A percentile compares a stretch with the other conserved stretches of the same genome.
These are phyloP conservation scores for Smittium culicis DNA, from an alignment of 371 early-diverging fungal species.

Conservation along the genomic window DNA sequence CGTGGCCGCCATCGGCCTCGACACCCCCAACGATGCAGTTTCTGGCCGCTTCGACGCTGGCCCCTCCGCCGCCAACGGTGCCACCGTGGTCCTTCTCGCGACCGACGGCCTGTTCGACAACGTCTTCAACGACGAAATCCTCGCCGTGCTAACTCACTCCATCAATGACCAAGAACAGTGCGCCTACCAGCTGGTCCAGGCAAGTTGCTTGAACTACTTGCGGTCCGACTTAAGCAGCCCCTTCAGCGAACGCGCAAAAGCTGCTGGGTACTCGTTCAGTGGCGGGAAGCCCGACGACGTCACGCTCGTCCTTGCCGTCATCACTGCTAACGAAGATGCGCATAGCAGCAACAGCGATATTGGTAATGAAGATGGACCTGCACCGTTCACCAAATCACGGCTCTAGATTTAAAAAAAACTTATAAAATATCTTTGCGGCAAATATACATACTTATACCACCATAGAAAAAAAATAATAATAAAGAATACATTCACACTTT, in stretches of 20 bases:
- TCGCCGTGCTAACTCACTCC: constrained; percentile 16
- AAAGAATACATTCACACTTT: too few relatives aligned
- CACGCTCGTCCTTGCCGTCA: constrained; percentile 22
- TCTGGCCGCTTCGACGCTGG: constrained; percentile 14
- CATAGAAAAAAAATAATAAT: too few relatives aligned
- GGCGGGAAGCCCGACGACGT: constrained; percentile 35
- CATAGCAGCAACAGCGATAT: too few relatives aligned
- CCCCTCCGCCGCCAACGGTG: constrained; percentile 25
- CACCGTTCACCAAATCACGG: too few relatives aligned
- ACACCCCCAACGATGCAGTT: constrained; percentile 25
- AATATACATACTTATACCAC: too few relatives aligned
- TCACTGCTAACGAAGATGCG: too few relatives aligned
- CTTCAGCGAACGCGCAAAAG: constrained; percentile 30
- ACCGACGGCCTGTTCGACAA: constrained; percentile 54
- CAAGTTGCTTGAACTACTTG: constrained; percentile 19
- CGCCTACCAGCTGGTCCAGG: constrained; percentile 20
- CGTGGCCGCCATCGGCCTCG: constrained; percentile 16
- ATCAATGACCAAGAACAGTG: not conserved
- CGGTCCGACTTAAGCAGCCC: constrained; percentile 25
- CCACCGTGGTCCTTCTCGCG: constrained; percentile 38
- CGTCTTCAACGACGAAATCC: constrained; percentile 30
- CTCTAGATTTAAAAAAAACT: too few relatives aligned
- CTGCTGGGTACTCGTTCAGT: constrained; percentile 21
- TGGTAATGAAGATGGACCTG: too few relatives aligned
- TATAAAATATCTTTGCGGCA: too few relatives aligned